Percentiles rank a stretch among this genome's conserved stretches.
Conservation (phyloP, 2,329 filamentous ascomycete genomes). For the Botrytis galanthina region DNA sequence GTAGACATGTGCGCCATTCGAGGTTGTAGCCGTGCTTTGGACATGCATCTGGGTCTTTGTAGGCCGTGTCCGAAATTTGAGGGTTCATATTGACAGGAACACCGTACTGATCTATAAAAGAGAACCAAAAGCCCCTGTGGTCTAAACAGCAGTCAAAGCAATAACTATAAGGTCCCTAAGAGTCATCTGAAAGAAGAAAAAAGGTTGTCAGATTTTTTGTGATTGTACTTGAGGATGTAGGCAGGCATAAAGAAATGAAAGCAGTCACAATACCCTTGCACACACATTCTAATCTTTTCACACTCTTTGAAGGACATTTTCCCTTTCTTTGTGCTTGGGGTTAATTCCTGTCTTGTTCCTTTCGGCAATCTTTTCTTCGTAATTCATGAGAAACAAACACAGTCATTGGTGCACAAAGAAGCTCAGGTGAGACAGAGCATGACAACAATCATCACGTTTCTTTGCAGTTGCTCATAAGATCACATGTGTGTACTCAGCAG, state of each 20-base stretch:
- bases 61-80: background rate
- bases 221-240: background rate
- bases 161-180: background rate
- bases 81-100: background rate
- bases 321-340: background rate
- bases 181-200: background rate
- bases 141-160: too few relatives aligned
- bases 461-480: background rate
- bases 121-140: background rate
- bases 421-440: background rate
- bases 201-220: background rate
- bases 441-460: background rate
- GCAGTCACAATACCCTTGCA: background rate
- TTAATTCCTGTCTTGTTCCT: background rate
- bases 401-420: background rate
- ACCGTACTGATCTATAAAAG: background rate
- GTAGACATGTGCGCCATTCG: constrained; percentile 9
- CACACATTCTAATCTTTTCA: background rate
- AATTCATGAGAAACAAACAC: background rate
- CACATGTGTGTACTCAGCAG: background rate
- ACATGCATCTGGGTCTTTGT: background rate
- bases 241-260: background rate
- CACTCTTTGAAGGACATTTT: background rate
- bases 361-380: background rate
- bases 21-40: background rate